phyloP scores from a whole-genome alignment of 768 basidiomycete genomes.

The Inosperma sp. region DNA sequence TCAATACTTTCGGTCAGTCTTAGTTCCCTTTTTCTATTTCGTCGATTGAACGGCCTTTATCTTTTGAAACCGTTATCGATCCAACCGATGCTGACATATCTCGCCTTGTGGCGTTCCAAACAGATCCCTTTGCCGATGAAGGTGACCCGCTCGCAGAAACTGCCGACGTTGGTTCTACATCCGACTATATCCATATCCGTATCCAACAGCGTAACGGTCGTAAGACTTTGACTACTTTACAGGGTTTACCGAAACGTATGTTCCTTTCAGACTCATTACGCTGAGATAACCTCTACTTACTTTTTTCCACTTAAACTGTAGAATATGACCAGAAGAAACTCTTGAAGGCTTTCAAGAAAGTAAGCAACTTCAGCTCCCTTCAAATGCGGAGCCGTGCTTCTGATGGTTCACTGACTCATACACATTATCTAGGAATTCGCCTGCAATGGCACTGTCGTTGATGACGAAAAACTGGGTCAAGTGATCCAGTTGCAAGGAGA shows the following conservation, averaged over 20 bases:
- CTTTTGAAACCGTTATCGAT: conserved; percentile 20
- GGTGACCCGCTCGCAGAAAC: conserved; percentile 73
- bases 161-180: conserved; percentile 74
- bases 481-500: conserved; percentile 99
- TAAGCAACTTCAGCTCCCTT: conserved; percentile 23
- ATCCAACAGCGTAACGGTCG: conserved; percentile 99
- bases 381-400: neutral
- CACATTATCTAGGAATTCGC: conserved; percentile 77
- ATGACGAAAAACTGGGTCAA: conserved; percentile 92
- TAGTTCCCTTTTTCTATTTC: neutral
- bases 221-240: conserved; percentile 96
- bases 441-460: conserved; percentile 95
- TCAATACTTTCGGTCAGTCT: conserved; percentile 70
- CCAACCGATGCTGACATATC: neutral
- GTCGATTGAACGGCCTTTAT: neutral
- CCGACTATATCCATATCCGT: conserved; percentile 90
- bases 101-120: conserved; percentile 15
- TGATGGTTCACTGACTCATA: neutral
- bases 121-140: conserved; percentile 96
- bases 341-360: conserved; percentile 99
- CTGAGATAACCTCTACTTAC: conserved; percentile 5
- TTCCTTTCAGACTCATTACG: conserved; percentile 14
- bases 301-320: conserved; percentile 28
- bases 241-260: conserved; percentile 88
- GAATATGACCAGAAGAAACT: conserved; percentile 98